Evolutionary conservation across 805 yeast genomes (phyloP).

Genomic region (Kluyveromyces nonfermentans): DNA sequence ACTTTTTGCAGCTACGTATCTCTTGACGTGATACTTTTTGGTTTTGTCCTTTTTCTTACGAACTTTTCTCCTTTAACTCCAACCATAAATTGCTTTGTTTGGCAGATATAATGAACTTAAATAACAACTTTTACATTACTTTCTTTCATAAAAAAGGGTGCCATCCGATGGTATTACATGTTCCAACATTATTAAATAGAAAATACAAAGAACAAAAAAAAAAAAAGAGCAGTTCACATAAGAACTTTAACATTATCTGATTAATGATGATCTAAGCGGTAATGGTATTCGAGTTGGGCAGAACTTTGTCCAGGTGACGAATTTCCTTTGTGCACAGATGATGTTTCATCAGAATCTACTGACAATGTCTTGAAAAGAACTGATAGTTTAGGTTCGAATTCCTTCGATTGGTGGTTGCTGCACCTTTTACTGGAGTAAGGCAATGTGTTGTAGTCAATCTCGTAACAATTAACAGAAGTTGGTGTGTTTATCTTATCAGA

Average conservation of each 20-base stretch:
- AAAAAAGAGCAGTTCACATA: too few relatives aligned
- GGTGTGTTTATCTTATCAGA: slow-evolving; percentile 2
- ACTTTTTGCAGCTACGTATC: background rate
- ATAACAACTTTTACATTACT: too few relatives aligned
- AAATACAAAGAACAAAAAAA: too few relatives aligned
- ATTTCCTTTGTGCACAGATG: background rate
- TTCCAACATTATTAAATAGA: background rate
- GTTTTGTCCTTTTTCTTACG: too few relatives aligned
- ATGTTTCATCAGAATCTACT: background rate
- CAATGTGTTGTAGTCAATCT: slow-evolving; percentile 19
- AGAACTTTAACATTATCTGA: background rate
- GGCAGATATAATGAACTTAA: too few relatives aligned
- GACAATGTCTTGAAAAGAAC: slow-evolving; percentile 1
- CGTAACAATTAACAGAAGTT: slow-evolving; percentile 11
- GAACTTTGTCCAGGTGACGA: background rate
- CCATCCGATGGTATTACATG: too few relatives aligned
- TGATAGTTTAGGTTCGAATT: background rate
- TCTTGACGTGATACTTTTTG: background rate
- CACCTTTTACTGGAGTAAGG: slow-evolving; percentile 10
- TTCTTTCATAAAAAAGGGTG: too few relatives aligned
- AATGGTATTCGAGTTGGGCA: slow-evolving; percentile 1
- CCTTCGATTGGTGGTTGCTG: background rate
- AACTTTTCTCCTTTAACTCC: too few relatives aligned
- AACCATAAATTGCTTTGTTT: too few relatives aligned
- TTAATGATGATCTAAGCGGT: slow-evolving; percentile 1